Evolutionary conservation across 257 asterid genomes (phyloP).

Genomic region (Solanum tarapatanum): DNA sequence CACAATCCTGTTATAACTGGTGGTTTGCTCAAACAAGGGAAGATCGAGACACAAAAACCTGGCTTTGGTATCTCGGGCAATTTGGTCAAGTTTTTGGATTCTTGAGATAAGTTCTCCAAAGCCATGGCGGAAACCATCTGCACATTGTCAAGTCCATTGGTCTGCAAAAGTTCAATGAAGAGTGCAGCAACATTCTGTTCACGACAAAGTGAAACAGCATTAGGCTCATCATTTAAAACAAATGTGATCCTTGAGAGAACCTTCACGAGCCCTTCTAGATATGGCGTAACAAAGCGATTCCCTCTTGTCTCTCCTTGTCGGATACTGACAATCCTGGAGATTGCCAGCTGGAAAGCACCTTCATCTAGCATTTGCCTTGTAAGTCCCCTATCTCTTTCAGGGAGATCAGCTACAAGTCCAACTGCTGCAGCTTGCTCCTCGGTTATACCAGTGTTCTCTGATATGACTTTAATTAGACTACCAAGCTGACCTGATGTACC

Average conservation of each 20-base stretch:
- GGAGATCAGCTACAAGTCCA: constrained; percentile 76
- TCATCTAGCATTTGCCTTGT: constrained; percentile 75
- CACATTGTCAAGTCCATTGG: constrained; percentile 80
- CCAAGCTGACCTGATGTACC: constrained; percentile 74
- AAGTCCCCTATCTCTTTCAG: constrained; percentile 67
- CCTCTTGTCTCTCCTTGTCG: constrained; percentile 77
- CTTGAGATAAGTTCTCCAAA: constrained; percentile 73
- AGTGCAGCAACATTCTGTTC: constrained; percentile 48
- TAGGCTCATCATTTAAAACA: constrained; percentile 46
- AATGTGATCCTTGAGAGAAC: constrained; percentile 75
- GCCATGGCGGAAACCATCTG: constrained; percentile 93
- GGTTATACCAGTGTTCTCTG: constrained; percentile 51
- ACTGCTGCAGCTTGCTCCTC: constrained; percentile 95
- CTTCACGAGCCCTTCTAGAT: constrained; percentile 81
- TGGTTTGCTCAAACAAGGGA: constrained; percentile 69
- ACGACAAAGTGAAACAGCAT: constrained; percentile 49
- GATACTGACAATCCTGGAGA: constrained; percentile 41
- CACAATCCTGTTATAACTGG: constrained; percentile 50
- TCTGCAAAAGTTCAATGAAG: constrained; percentile 68
- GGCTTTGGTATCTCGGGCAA: constrained; percentile 57
- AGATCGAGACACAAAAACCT: constrained; percentile 45
- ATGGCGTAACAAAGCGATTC: constrained; percentile 72
- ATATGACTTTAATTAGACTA: constrained; percentile 46
- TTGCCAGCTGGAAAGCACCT: constrained; percentile 51
- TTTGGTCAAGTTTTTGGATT: constrained; percentile 51